Conservation (phyloP, 495 filamentous ascomycete species). For the Hypoxylon crocopeplum region DNA sequence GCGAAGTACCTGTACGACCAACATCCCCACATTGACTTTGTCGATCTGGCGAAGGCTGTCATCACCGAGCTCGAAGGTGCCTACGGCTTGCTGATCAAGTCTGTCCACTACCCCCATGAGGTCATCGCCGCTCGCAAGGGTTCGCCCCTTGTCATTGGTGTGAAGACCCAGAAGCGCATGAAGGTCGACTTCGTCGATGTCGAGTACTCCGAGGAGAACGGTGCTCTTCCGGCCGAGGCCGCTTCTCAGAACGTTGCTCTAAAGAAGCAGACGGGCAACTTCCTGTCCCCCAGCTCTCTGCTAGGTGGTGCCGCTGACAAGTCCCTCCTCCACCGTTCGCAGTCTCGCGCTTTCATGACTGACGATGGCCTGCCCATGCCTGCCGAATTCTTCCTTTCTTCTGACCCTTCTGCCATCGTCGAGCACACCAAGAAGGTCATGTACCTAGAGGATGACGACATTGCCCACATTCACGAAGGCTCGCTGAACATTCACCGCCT, state of each 20-base stretch:
- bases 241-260: conserved; percentile 96
- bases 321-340: conserved; percentile 94
- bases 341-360: conserved; percentile 97
- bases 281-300: conserved; percentile 69
- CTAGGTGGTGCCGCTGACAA: conserved; percentile 94
- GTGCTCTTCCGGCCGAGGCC: conserved; percentile 86
- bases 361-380: conserved; percentile 97
- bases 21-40: conserved; percentile 94
- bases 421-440: conserved; percentile 99
- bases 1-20: conserved; percentile 98
- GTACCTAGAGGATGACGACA: conserved; percentile 98
- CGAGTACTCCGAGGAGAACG: conserved; percentile 85
- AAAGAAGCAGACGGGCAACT: conserved; percentile 73
- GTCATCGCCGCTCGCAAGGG: conserved; percentile 97
- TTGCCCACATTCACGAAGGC: conserved; percentile 98
- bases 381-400: conserved; percentile 98
- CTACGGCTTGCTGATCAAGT: conserved; percentile 95
- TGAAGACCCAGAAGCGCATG: conserved; percentile 96
- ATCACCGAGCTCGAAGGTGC: conserved; percentile 98
- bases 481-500: conserved; percentile 98
- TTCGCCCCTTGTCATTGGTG: conserved; percentile 94
- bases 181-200: conserved; percentile 99
- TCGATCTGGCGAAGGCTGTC: conserved; percentile 92
- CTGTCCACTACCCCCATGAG: conserved; percentile 97
- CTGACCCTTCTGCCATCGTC: conserved; percentile 96